A percentile compares a stretch with the other conserved stretches of the same genome.
These are phyloP conservation scores for Obelidium mucronatum DNA, from an alignment of 192 early-diverging fungal species.

Conservation along the genomic window DNA sequence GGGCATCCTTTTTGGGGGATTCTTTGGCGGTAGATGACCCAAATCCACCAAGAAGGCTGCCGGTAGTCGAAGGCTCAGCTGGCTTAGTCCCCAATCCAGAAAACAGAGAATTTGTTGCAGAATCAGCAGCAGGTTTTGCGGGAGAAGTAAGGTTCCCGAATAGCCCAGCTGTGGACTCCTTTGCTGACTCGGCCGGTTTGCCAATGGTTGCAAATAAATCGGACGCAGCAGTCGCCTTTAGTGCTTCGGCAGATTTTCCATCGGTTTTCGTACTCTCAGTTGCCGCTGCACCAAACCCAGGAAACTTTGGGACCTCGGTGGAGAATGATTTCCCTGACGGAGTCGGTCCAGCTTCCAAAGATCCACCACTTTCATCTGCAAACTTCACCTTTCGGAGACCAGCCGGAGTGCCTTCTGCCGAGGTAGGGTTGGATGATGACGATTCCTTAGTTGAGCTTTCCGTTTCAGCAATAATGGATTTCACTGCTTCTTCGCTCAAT, in stretches of 20 bases:
- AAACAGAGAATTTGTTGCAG: not conserved
- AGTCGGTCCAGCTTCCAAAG: conserved; percentile 25
- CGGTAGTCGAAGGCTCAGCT: no score
- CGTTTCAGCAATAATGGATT: not conserved
- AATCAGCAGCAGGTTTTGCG: not conserved
- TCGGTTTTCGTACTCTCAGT: not conserved
- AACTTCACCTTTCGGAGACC: conserved; percentile 13
- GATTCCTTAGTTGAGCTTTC: not conserved
- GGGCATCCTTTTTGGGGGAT: not conserved
- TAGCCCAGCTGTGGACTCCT: not conserved
- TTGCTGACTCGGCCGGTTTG: not conserved
- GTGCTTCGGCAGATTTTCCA: not conserved
- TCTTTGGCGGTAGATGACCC: not conserved
- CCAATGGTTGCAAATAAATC: not conserved
- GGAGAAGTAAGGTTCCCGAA: not conserved
- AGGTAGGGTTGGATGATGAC: not conserved
- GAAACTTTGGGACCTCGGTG: not conserved
- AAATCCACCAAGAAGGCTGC: no score
- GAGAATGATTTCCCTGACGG: not conserved
- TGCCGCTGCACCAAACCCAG: not conserved
- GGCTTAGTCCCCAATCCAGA: no score
- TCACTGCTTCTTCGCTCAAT: conserved; percentile 15
- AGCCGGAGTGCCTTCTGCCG: not conserved
- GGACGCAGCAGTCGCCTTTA: not conserved
- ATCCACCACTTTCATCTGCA: conserved; percentile 26